A percentile compares a stretch with the other conserved stretches of the same genome.
Evolutionary conservation across 2,329 filamentous ascomycete species (phyloP).

Genomic region (Trichoderma sp.): DNA sequence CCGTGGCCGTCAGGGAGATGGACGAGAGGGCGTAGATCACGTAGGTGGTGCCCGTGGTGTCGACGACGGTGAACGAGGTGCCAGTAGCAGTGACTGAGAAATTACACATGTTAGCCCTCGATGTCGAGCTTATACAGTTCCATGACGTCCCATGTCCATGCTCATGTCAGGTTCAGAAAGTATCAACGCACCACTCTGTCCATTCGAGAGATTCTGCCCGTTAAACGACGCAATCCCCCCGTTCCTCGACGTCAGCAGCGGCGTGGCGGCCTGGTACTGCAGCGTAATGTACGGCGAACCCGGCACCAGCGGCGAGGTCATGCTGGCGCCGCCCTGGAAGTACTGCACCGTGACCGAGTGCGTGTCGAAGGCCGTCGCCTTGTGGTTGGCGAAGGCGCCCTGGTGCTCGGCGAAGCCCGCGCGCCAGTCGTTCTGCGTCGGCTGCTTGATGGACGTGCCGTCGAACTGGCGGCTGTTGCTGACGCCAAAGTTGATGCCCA

Average conservation of each 20-base stretch:
- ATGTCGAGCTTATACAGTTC: too few species aligned
- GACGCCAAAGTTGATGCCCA: slow-evolving; percentile 33
- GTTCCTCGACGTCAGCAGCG: slow-evolving; percentile 31
- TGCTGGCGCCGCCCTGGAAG: slow-evolving; percentile 31
- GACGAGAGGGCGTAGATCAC: slow-evolving; percentile 33
- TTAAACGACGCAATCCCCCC: slow-evolving; percentile 33
- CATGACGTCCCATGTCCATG: too few species aligned
- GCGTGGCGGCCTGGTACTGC: slow-evolving; percentile 31
- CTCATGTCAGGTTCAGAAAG: too few species aligned
- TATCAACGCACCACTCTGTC: slow-evolving; percentile 29
- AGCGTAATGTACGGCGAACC: slow-evolving; percentile 35
- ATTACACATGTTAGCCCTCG: background rate
- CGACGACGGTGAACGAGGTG: slow-evolving; percentile 33
- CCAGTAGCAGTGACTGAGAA: slow-evolving; percentile 30
- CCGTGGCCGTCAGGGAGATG: slow-evolving; percentile 32
- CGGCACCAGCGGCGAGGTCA: slow-evolving; percentile 33
- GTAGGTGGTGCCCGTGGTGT: slow-evolving; percentile 32
- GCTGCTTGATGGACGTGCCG: slow-evolving; percentile 34
- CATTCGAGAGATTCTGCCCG: slow-evolving; percentile 30
- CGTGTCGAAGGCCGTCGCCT: slow-evolving; percentile 34
- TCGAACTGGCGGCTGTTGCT: slow-evolving; percentile 33
- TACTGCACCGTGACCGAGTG: slow-evolving; percentile 34
- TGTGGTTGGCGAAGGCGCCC: slow-evolving; percentile 34
- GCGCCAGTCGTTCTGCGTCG: slow-evolving; percentile 33
- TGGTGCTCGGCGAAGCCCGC: slow-evolving; percentile 34